A percentile compares a stretch with the other conserved stretches of the same genome.
phyloP scores from a whole-genome alignment of 2,329 filamentous ascomycete species.

The Epichloe sibirici region DNA sequence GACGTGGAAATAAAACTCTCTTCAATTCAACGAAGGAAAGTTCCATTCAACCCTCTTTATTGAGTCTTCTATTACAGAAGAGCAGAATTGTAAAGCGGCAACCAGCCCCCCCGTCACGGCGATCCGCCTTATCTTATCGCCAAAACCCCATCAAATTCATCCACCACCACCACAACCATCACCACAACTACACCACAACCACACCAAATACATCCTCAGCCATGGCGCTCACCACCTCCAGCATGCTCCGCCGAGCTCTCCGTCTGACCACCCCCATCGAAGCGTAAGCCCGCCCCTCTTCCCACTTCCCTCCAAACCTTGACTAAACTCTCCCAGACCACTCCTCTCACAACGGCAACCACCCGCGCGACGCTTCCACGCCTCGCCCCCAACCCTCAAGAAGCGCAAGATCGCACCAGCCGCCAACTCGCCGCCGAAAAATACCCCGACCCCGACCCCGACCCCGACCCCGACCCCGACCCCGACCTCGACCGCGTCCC shows the following conservation, averaged over 20 bases:
- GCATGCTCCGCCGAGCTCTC: neutral
- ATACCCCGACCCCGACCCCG: conserved; percentile 9
- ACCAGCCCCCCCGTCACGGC: neutral
- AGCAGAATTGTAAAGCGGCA: too few relatives aligned
- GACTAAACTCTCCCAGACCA: neutral
- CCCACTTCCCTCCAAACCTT: neutral
- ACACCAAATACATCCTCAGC: neutral
- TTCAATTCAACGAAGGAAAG: too few relatives aligned
- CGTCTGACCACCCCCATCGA: conserved; percentile 8
- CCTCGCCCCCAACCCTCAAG: conserved; percentile 20
- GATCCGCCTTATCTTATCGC: neutral
- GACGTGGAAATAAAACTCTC: too few relatives aligned
- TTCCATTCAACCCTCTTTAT: too few relatives aligned
- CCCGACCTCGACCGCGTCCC: conserved; percentile 9
- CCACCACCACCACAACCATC: neutral
- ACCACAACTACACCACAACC: neutral
- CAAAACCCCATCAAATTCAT: neutral
- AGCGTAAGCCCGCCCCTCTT: conserved; percentile 9
- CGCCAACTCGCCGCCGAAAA: conserved; percentile 16
- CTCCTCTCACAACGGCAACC: neutral
- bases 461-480: conserved; percentile 10
- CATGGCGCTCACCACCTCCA: conserved; percentile 1
- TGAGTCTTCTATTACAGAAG: too few relatives aligned
- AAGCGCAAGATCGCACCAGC: conserved; percentile 26
- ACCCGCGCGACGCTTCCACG: conserved; percentile 18